Conservation (phyloP, 2,329 filamentous ascomycete genomes). For the Aspergillus luchuensis region DNA sequence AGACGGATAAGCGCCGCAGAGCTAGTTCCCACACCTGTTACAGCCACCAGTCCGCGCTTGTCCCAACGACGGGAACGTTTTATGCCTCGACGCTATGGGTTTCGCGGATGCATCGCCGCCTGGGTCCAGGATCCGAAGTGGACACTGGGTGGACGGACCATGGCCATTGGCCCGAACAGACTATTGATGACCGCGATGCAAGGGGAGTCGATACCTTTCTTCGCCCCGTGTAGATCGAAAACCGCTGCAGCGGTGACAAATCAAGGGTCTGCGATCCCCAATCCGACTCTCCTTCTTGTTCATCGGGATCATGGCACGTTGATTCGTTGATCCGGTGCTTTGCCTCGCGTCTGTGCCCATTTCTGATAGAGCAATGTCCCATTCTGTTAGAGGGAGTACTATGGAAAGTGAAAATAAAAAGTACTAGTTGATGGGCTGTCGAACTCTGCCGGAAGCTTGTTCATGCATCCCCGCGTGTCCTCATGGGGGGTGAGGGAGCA, state of each 20-base stretch:
- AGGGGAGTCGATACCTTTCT: constrained; percentile 35
- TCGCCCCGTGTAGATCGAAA: constrained; percentile 37
- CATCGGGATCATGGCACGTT: constrained; percentile 26
- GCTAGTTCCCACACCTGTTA: constrained; percentile 17
- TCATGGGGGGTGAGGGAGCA: constrained; percentile 14
- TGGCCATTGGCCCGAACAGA: constrained; percentile 30
- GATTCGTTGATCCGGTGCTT: constrained; percentile 34
- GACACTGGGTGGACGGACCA: constrained; percentile 8
- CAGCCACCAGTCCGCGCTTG: constrained; percentile 19
- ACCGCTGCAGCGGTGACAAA: constrained; percentile 38
- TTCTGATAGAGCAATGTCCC: constrained; percentile 36
- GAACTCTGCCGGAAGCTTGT: constrained; percentile 28
- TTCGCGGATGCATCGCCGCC: constrained; percentile 2
- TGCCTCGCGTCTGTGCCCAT: constrained; percentile 28
- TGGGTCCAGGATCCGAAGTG: constrained; percentile 1
- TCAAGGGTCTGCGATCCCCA: constrained; percentile 32
- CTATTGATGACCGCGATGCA: constrained; percentile 38
- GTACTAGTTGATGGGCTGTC: constrained; percentile 15
- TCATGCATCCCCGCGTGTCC: constrained; percentile 25
- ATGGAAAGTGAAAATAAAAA: neutral
- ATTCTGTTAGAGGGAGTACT: neutral
- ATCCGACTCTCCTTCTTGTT: constrained; percentile 8
- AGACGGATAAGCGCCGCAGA: constrained; percentile 20
- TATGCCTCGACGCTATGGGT: constrained; percentile 8
- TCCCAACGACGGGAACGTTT: constrained; percentile 20